Evolutionary conservation across 768 basidiomycete genomes (phyloP), one percentile per base, ranked within the genome.

Genomic region (Calocybe cyanea): DNA sequence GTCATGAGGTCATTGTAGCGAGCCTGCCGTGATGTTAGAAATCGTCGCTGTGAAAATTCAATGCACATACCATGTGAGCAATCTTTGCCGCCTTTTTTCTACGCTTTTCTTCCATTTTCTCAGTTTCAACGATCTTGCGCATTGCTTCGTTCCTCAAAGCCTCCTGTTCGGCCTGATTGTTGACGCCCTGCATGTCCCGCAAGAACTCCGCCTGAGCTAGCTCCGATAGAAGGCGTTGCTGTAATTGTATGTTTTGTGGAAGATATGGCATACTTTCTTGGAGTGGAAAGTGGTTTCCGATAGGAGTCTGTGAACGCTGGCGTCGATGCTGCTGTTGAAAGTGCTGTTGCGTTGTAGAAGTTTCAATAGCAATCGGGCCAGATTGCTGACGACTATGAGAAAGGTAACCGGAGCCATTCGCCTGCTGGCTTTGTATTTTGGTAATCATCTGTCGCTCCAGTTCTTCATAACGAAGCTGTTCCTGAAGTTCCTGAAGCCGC

Each of bases 1-100:
- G 92, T 92, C 92, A 95, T 95, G 30, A 94, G 75, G 63, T 93
- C 91, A 55, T 95, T 95, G 60, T 93, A 93, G 49, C 89, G 83
- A 49, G 92, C 81, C 92, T 92, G 42, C 30, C 45, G 52, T 15
- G 25, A 53, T 32, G 20, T 46, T 60, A 7, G 55, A 43, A 31
- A 14, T 19, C 30, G 6, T 18, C 9, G n/a, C 15, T 4, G 43
- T 19, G 20, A 39, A 43, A n/a, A 8, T 18, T 33, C 23, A 45
- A 32, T 31, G 28, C 15, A 65, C 72, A 38, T 56, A 85, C 92
- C 88, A 94, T 93, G 52, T 88, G 82, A 17, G 87, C 84, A 52
- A 95, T 92, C 66, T 95, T 95, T 31, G 79, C 77, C 15, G 87
- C 86, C 55, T 86, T 87, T 34, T 81, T 73, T 48, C 89, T 77